A percentile compares a stretch with the other conserved stretches of the same genome.
Evolutionary conservation across 495 filamentous ascomycete genomes (phyloP).

Genomic region (Choiromyces venosus): DNA sequence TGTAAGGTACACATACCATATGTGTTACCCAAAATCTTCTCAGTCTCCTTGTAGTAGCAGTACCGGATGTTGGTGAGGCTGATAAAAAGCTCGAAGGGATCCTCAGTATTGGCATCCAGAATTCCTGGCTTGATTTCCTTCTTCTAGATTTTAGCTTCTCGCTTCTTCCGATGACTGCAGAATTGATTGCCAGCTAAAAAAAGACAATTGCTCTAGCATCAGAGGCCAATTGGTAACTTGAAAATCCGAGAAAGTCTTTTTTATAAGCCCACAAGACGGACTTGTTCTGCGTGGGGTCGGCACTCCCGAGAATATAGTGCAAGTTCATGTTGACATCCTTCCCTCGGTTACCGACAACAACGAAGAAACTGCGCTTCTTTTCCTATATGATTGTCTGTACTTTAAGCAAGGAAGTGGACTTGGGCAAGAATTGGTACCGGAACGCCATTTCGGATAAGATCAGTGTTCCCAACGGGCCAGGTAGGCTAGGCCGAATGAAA

Average conservation of each 20-base stretch:
- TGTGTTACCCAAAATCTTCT: constrained; percentile 97
- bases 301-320: constrained; percentile 85
- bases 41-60: constrained; percentile 99
- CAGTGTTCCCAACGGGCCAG: too few relatives aligned
- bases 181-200: neutral
- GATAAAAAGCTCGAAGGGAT: constrained; percentile 97
- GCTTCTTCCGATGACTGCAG: constrained; percentile 84
- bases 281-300: constrained; percentile 92
- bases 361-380: constrained; percentile 96
- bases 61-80: constrained; percentile 95
- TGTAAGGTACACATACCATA: constrained; percentile 98
- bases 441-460: constrained; percentile 90
- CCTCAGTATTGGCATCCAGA: constrained; percentile 88
- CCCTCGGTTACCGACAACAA: constrained; percentile 88
- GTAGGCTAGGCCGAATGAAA: too few relatives aligned
- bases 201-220: neutral
- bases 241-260: constrained; percentile 91
- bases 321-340: constrained; percentile 97
- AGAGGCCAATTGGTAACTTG: constrained; percentile 47
- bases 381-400: constrained; percentile 47
- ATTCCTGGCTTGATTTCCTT: constrained; percentile 96
- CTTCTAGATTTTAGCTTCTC: constrained; percentile 94
- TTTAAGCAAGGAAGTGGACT: neutral
- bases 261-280: constrained; percentile 99
- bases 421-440: constrained; percentile 47